These are phyloP conservation scores for Malus hybrid DNA, from an alignment of 331 rosid genomes.

Conservation along the genomic window DNA sequence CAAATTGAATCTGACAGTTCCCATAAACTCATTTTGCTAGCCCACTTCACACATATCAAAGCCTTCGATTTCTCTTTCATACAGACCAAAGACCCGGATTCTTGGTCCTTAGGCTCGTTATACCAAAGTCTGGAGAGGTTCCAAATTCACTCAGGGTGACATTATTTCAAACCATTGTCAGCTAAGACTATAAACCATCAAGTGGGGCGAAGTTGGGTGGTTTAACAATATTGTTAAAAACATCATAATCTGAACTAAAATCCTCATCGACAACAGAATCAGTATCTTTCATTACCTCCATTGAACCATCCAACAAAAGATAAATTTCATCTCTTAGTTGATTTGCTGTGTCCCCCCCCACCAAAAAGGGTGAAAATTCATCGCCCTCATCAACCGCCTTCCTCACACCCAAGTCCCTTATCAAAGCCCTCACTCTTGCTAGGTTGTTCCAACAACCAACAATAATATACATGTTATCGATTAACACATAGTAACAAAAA, in stretches of 20 bases:
- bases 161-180: no score
- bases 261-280: constrained; percentile 27
- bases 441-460: constrained; percentile 64
- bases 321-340: constrained; percentile 37
- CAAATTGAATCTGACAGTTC: no score
- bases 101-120: no score
- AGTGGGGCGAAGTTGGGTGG: no score
- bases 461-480: constrained; percentile 77
- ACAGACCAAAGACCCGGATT: no score
- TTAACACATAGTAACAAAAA: constrained; percentile 72
- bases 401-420: constrained; percentile 73
- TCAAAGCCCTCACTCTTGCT: constrained; percentile 62
- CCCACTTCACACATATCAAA: no score
- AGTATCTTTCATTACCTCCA: constrained; percentile 52
- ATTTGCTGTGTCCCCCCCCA: constrained; percentile 55
- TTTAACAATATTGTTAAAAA: background rate
- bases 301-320: constrained; percentile 52
- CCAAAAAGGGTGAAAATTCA: constrained; percentile 51
- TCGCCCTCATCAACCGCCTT: constrained; percentile 62
- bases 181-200: no score
- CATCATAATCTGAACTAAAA: constrained; percentile 26
- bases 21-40: no score
- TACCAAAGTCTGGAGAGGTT: no score
- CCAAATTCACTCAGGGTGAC: no score
- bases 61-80: no score